Conservation (phyloP, 495 filamentous ascomycete genomes). For the Penicillium silybi region DNA sequence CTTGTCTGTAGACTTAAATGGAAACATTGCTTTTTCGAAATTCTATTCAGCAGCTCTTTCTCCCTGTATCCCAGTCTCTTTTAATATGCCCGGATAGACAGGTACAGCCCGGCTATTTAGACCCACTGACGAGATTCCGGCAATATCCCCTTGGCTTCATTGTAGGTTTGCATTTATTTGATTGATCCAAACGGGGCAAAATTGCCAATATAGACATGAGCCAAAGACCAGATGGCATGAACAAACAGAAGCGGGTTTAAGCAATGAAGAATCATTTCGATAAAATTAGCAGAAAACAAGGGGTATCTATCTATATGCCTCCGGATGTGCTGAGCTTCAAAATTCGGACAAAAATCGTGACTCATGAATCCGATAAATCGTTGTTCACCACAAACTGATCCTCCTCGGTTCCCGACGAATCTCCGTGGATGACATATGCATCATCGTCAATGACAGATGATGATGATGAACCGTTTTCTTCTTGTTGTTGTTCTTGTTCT, state of each 20-base stretch:
- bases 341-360: conserved; percentile 1
- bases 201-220: not conserved
- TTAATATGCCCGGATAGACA: too few species aligned
- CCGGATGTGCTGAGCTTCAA: not conserved
- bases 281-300: not conserved
- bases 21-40: too few species aligned
- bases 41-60: too few species aligned
- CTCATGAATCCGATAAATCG: conserved; percentile 4
- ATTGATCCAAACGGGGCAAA: not conserved
- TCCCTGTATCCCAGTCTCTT: not conserved
- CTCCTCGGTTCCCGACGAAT: not conserved
- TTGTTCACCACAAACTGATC: conserved; percentile 1
- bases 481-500: not conserved
- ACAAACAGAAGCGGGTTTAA: not conserved
- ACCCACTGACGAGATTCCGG: too few species aligned
- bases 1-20: too few species aligned
- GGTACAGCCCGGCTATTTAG: too few species aligned
- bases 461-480: not conserved
- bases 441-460: not conserved
- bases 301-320: conserved; percentile 8
- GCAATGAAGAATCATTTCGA: not conserved
- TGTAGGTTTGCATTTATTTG: not conserved
- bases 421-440: not conserved
- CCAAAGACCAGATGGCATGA: not conserved
- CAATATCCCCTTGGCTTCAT: too few species aligned